Percentiles rank a stretch among this genome's conserved stretches.
These are phyloP conservation scores for Heritiera fomes DNA, from an alignment of 345 rosid genomes.

Conservation along the genomic window DNA sequence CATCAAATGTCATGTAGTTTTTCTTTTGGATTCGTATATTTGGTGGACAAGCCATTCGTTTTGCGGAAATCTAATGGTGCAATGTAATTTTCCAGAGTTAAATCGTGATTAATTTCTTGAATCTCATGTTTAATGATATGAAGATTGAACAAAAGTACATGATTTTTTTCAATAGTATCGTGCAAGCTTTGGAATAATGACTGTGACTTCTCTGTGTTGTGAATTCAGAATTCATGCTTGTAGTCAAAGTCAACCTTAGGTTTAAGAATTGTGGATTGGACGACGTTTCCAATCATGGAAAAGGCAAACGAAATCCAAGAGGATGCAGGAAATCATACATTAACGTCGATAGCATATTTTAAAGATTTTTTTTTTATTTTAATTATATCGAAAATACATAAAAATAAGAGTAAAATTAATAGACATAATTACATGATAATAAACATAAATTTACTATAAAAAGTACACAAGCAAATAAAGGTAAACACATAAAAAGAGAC, in stretches of 20 bases:
- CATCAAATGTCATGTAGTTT: neutral
- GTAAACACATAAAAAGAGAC: too few species aligned
- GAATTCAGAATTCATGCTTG: neutral
- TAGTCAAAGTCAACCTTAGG: too few species aligned
- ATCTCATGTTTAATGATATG: neutral
- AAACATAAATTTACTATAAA: too few species aligned
- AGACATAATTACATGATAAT: too few species aligned
- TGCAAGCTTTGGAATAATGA: neutral
- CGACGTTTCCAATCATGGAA: too few species aligned
- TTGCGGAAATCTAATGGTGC: neutral
- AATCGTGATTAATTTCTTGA: neutral
- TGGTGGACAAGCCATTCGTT: slow-evolving; percentile 12
- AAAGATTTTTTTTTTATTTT: too few species aligned
- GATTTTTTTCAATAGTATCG: neutral
- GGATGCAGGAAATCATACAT: too few species aligned
- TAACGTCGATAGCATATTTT: too few species aligned
- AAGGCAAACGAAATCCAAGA: too few species aligned
- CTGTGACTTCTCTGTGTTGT: neutral
- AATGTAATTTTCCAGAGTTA: neutral
- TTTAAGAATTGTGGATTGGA: neutral
- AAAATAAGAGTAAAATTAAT: too few species aligned
- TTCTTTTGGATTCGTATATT: slow-evolving; percentile 4
- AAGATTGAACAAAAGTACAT: neutral
- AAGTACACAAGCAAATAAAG: too few species aligned
- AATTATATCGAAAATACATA: too few species aligned